These are phyloP conservation scores for Exserohilum turcica DNA, from an alignment of 2,329 filamentous ascomycete species.

Conservation along the genomic window DNA sequence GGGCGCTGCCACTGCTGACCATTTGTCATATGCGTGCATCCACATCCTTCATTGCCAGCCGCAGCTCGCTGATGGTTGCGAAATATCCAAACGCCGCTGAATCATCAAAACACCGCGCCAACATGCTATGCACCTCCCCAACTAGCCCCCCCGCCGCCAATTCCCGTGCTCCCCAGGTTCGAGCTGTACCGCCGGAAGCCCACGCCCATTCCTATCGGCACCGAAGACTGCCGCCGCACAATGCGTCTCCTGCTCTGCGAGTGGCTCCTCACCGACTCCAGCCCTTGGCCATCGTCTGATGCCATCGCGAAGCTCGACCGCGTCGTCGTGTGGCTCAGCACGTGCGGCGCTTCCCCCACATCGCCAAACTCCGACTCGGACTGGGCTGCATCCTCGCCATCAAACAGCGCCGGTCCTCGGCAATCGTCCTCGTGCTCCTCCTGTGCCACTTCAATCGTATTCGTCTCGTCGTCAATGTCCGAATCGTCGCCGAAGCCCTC, in stretches of 20 bases:
- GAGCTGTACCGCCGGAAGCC: slow-evolving; percentile 54
- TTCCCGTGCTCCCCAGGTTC: slow-evolving; percentile 50
- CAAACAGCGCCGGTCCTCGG: neutral
- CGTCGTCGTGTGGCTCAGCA: slow-evolving; percentile 44
- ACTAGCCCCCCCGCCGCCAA: slow-evolving; percentile 41
- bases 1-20: neutral
- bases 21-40: neutral
- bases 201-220: slow-evolving; percentile 54
- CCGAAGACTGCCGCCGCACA: slow-evolving; percentile 48
- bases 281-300: slow-evolving; percentile 30
- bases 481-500: slow-evolving; percentile 64
- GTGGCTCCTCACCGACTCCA: slow-evolving; percentile 26
- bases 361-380: slow-evolving; percentile 50
- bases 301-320: slow-evolving; percentile 32
- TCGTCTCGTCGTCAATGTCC: slow-evolving; percentile 46
- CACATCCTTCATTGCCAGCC: neutral
- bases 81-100: neutral
- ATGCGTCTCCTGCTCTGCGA: slow-evolving; percentile 41
- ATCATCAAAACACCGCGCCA: neutral
- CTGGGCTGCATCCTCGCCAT: slow-evolving; percentile 21
- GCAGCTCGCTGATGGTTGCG: neutral
- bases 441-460: slow-evolving; percentile 16
- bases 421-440: slow-evolving; percentile 20
- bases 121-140: slow-evolving; percentile 35
- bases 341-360: slow-evolving; percentile 29